These are phyloP conservation scores for Hypoxylon sp. DNA, from an alignment of 2,329 filamentous ascomycete species.

Conservation along the genomic window DNA sequence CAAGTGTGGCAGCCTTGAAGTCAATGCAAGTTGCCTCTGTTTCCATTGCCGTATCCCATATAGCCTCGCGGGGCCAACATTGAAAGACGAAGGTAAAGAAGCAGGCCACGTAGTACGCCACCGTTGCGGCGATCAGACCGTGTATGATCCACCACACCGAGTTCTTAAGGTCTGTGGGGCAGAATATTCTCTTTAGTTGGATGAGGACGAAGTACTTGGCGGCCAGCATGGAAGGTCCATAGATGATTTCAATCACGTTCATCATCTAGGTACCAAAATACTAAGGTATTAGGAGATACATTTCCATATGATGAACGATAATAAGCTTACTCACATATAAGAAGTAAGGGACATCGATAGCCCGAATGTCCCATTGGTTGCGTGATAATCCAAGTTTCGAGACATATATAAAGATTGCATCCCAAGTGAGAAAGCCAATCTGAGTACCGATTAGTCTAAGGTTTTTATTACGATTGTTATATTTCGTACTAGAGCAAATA, in stretches of 20 bases:
- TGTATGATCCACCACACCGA: constrained; percentile 26
- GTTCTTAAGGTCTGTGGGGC: constrained; percentile 10
- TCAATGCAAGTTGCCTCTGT: constrained; percentile 22
- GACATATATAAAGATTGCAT: constrained; percentile 21
- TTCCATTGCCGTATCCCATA: constrained; percentile 13
- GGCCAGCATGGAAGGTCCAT: constrained; percentile 22
- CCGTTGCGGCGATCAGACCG: constrained; percentile 1
- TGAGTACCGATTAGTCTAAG: neutral
- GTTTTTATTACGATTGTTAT: neutral
- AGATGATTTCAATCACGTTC: constrained; percentile 26
- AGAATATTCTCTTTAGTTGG: constrained; percentile 25
- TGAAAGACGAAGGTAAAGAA: constrained; percentile 28
- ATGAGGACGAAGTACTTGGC: constrained; percentile 28
- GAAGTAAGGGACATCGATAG: constrained; percentile 15
- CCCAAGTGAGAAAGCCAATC: constrained; percentile 18
- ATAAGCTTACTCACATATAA: constrained; percentile 4
- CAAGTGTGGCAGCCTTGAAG: constrained; percentile 24
- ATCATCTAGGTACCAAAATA: constrained; percentile 12
- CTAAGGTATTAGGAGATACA: too few species aligned
- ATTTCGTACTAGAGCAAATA: constrained; percentile 13
- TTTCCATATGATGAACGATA: neutral
- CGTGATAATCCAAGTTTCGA: constrained; percentile 20
- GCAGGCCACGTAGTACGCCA: constrained; percentile 21
- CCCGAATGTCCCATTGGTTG: constrained; percentile 27
- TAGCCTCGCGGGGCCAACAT: constrained; percentile 23